Evolutionary conservation across 108 stramenopile genomes (phyloP), one percentile per base, ranked within the genome.

Genomic region (Skeletonema tropicum): DNA sequence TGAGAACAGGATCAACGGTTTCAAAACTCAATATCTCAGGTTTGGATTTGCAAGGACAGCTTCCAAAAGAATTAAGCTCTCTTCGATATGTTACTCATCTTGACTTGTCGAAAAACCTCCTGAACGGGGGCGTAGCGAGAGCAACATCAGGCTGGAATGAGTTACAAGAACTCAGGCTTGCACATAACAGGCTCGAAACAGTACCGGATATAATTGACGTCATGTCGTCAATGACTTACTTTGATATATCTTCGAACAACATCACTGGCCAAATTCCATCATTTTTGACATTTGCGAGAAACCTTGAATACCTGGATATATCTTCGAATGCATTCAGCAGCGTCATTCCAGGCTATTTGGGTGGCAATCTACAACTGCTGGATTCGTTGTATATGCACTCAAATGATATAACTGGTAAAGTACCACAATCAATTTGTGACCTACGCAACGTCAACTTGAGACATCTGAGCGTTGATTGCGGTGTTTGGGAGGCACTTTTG

Each of bases 321-420:
- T 66, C 78, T 30, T 23, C 26, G 38, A 91, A 91, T 58, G 64
- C 75, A 21, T 80, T 91, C 59, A 78, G 79, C 19, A 83, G 85
- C 13, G 60, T 77, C 17, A 84, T 91, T 45, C 90, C 90, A 39
- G 59, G 55, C 6, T 64, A 71, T 17, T 55, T 83, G 38, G 35
- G 66, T 4, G 80, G 75, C 0, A 64, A 70, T 35, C 71, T 85
- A 29, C 76, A 72, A 12, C 58, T 57, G 11, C 59, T 86, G 7
- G n/a, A 79, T 35, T 35, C 83, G 12, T 58, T 91, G 23, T 77
- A 78, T 31, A 72, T 91, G 61, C 85, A 91, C 62, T 42, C 60
- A 13, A 91, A 91, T 57, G 42, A 72, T 46, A 70, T 91, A 10
- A 68, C 59, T 10, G 90, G 90, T 57, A 66, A 64, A 12, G 73